Base-by-base conservation (phyloP, 495 filamentous ascomycete species). In the Trichoderma reesei region DNA sequence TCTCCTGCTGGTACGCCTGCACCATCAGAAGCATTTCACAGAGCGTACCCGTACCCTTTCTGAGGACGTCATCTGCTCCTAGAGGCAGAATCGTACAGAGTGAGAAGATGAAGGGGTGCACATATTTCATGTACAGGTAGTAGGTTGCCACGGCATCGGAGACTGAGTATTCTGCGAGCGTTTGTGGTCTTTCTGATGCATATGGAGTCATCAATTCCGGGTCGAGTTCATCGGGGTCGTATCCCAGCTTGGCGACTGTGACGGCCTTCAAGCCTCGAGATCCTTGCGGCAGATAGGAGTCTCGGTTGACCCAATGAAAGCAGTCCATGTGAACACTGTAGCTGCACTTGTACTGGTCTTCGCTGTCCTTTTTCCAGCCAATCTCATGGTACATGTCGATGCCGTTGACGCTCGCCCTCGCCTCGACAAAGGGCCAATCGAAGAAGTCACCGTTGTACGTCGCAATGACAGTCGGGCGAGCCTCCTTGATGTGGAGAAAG, bases 361-460 rank as follows among this genome's bases (percentile, higher is more conserved):
- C 94, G 71, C 80, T 89, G 73, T 96, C 95, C 74, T 90, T 97
- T 64, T 86, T 85, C 82, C 96, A 99, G 3, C 94, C 94, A 68
- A 96, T 98, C 72, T 99, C 95, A 66, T 84, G 89, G 73, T 98
- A 99, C 94, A 99, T 96, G 73, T 99, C 94, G 71, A 99, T 96
- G n/a, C 94, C 94, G 59, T 92, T 85, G 41, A 95, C 81, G 72
- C 91, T 94, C 14, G 94, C 91, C 72, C 94, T 83, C 20, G 95
- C 83, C 77, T 99, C 94, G 16, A 99, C 92, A 69, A 94, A 99
- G 0, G 95, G 94, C 94, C 94, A 99, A 85, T 99, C 94, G 85
- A 99, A 99, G 69, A 98, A 99, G 81, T 99, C 94, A 74, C 94
- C 94, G 88, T 99, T 99, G 80, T 99, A 99, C 4, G 95, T 97